A percentile compares a stretch with the other conserved stretches of the same genome.
phyloP scores from a whole-genome alignment of 75 land plant genomes.

The Larix kaempferi region DNA sequence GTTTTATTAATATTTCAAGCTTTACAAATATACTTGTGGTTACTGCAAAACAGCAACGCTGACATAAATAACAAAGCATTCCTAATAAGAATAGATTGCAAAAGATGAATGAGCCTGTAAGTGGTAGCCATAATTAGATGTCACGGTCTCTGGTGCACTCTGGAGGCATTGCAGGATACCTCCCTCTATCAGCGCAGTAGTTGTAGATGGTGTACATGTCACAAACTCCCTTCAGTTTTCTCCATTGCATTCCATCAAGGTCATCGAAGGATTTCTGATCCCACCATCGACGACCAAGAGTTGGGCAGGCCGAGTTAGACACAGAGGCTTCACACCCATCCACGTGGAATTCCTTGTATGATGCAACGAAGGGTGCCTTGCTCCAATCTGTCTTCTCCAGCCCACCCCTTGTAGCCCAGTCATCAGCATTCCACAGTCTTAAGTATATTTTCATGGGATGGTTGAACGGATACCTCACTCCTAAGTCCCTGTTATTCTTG shows the following conservation, averaged over 20 bases:
- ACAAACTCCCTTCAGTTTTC: constrained; percentile 15
- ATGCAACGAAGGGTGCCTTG: constrained; percentile 43
- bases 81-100: no score
- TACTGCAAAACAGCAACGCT: no score
- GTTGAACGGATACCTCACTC: constrained; percentile 45
- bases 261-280: constrained; percentile 34
- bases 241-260: constrained; percentile 21
- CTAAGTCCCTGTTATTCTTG: constrained; percentile 45
- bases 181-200: constrained; percentile 35
- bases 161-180: constrained; percentile 25
- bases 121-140: not conserved
- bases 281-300: constrained; percentile 31
- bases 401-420: constrained; percentile 61
- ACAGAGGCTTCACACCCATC: constrained; percentile 43
- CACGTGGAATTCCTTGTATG: constrained; percentile 33
- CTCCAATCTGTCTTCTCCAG: constrained; percentile 51
- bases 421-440: constrained; percentile 60
- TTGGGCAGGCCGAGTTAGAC: constrained; percentile 14
- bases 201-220: constrained; percentile 30
- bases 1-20: no score
- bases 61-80: no score
- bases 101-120: no score
- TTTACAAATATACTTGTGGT: no score
- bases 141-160: constrained; percentile 26
- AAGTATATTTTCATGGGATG: constrained; percentile 55